Conservation (phyloP, 2,329 filamentous ascomycete species). For the Penicillium paneum region DNA sequence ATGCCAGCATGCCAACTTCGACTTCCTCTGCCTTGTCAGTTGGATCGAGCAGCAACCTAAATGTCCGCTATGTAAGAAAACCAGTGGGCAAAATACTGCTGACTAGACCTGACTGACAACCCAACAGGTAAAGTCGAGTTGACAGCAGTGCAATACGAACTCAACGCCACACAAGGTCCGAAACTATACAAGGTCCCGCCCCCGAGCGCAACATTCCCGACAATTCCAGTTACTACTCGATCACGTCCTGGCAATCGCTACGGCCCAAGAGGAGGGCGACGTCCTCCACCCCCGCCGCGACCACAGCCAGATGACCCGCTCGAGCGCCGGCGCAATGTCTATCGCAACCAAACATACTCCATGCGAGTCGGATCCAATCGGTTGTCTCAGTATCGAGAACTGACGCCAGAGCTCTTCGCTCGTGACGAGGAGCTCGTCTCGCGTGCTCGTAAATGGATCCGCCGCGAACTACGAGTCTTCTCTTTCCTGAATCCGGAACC, state of each 20-base stretch:
- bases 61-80: conserved; percentile 73
- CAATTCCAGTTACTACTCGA: conserved; percentile 1
- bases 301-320: conserved; percentile 47
- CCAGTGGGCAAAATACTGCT: not conserved
- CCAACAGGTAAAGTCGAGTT: conserved; percentile 51
- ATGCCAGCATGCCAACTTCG: conserved; percentile 77
- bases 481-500: conserved; percentile 58
- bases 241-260: conserved; percentile 8
- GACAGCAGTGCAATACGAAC: conserved; percentile 63
- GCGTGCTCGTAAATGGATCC: conserved; percentile 75
- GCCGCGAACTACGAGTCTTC: conserved; percentile 81
- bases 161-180: conserved; percentile 51
- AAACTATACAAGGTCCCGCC: conserved; percentile 58
- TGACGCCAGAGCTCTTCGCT: conserved; percentile 66
- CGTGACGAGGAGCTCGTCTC: conserved; percentile 66
- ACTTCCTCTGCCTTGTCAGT: conserved; percentile 77
- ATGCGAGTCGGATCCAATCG: conserved; percentile 79
- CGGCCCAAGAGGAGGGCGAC: conserved; percentile 19
- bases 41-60: conserved; percentile 72
- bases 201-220: conserved; percentile 14
- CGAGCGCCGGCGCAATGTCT: conserved; percentile 66
- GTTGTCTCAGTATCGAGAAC: conserved; percentile 69
- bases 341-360: conserved; percentile 69
- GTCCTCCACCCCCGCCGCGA: conserved; percentile 24
- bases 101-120: not conserved